phyloP scores from a whole-genome alignment of 305 asterid species.

The Solanum hybrid region DNA sequence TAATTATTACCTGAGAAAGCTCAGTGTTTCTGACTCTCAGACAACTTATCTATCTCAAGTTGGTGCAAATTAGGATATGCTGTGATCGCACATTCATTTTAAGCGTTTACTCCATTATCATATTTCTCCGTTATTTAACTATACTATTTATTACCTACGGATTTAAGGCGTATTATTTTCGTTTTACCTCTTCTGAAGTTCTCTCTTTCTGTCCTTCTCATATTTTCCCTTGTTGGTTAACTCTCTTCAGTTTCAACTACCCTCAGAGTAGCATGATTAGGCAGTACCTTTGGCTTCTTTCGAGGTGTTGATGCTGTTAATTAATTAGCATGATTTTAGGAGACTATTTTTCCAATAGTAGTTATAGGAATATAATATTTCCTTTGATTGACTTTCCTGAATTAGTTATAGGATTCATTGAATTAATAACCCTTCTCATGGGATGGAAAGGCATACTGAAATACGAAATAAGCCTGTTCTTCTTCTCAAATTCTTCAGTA shows the following conservation, averaged over 20 bases:
- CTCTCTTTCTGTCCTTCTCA: not conserved
- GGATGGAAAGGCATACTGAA: not conserved
- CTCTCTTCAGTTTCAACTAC: not conserved
- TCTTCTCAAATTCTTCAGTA: not conserved
- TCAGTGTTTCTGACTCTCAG: not conserved
- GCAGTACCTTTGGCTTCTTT: slow-evolving; percentile 3
- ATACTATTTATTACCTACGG: not conserved
- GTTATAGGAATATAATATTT: not conserved
- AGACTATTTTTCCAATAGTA: not conserved
- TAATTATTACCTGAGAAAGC: not conserved
- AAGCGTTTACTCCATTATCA: not conserved
- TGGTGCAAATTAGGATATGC: not conserved
- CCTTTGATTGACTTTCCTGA: not conserved
- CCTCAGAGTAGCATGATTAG: not conserved
- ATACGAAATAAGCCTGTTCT: not conserved
- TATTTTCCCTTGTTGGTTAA: not conserved
- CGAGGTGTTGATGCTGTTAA: not conserved
- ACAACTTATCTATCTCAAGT: not conserved
- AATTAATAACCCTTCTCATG: not conserved
- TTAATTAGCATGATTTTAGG: not conserved
- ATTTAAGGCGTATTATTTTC: not conserved
- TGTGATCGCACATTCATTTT: not conserved
- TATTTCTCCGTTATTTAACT: not conserved
- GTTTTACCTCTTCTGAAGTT: not conserved
- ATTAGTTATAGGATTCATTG: not conserved